Base-by-base conservation (phyloP, 192 early-diverging fungal species). In the Backusella circina region DNA sequence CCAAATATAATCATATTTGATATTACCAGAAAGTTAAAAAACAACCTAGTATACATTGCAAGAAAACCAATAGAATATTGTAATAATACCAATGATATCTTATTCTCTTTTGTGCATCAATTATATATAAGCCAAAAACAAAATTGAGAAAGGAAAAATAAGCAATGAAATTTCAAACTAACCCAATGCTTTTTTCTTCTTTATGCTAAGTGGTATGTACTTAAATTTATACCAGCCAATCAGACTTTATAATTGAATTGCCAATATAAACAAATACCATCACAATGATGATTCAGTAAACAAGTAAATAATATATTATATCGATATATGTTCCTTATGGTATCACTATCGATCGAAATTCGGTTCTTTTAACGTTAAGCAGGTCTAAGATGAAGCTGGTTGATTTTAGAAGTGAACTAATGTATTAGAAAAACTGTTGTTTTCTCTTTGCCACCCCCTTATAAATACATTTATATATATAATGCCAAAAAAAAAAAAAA, bases 381-480 rank as follows among this genome's bases (percentile, higher is more conserved):
- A 26, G 16, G 21, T 57, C n/a, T 26, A 57, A 57, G 51, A 23
- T 57, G 51, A 70, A 31, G 2, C 8, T 26, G 37, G 68, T 70
- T 44, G 23, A 70, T 70, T 70, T 70, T 70, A 70, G 68, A 70
- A 70, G n/a, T 47, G 26, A 44, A 47, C 68, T 39, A 16, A 18
- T 33, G 6, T 66, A n/a, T 31, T 4, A 33, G 1, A 30, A 66
- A 41, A 33, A 13, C 65, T 33, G 8, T 3, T 35, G 32, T 66
- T n/a, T n/a, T n/a, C n/a, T n/a, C n/a, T n/a, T n/a, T 70, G 38
- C 68, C 68, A 70, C 68, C 35, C 68, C 38, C 26, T 70, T 47
- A 26, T 70, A 33, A 18, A 33, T 0, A 30, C 16, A 15, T 70
- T 47, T 41, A n/a, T 21, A 23, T 35, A 35, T 32, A 15, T n/a